These are phyloP conservation scores for Ustilago lituana DNA, from an alignment of 1,284 basidiomycete species.

Conservation along the genomic window DNA sequence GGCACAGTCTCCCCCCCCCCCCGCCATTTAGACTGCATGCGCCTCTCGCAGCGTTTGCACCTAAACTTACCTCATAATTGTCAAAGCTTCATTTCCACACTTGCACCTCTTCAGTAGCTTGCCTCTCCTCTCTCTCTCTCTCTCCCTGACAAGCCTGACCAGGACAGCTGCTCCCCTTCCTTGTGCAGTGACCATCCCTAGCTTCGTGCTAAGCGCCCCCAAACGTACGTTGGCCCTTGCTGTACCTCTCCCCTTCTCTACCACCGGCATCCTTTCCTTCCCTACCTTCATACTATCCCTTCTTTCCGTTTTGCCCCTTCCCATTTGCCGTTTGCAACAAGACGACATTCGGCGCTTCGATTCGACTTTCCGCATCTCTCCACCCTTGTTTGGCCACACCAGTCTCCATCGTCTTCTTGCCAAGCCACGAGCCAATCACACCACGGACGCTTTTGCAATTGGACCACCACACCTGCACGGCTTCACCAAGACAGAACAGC, in stretches of 20 bases:
- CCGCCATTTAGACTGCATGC: neutral
- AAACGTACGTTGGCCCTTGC: no score
- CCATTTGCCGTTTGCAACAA: no score
- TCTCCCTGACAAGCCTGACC: no score
- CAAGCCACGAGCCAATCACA: neutral
- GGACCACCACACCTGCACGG: no score
- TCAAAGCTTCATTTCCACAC: conserved; percentile 1
- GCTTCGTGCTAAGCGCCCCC: no score
- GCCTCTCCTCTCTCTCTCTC: no score
- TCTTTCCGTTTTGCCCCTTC: neutral
- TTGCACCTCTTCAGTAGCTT: neutral
- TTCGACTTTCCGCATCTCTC: neutral
- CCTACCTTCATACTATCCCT: neutral
- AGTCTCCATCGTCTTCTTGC: no score
- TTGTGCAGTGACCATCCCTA: no score
- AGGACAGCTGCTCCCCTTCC: no score
- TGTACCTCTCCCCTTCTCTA: neutral
- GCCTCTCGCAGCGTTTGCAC: neutral
- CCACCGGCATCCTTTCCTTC: neutral
- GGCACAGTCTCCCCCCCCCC: no score
- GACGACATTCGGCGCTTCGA: conserved; percentile 1
- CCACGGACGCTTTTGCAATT: neutral
- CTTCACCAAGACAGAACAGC: no score
- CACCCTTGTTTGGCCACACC: neutral
- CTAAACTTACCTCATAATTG: neutral